Evolutionary conservation across 352 stramenopile genomes (phyloP), one percentile per base, ranked within the genome.

Genomic region (Heterotrichella gracilis): DNA sequence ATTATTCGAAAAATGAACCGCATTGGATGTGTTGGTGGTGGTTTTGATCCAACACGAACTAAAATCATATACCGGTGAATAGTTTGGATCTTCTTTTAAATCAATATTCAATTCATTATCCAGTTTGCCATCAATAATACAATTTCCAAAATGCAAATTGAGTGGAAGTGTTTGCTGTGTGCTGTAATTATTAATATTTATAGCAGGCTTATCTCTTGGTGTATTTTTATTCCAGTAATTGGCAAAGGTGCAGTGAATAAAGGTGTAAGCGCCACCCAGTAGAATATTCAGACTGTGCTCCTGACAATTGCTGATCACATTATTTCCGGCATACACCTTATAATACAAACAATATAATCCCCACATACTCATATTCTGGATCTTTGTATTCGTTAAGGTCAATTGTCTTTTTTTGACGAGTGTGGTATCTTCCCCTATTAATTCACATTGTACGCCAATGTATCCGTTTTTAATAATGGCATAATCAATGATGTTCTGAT

Each of bases 201-300:
- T n/a, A n/a, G 32, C 32, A n/a, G 32, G 32, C 32, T 17, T n/a
- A 9, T 53, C 32, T n/a, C 32, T 53, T 53, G 32, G 9, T 53
- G 9, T 53, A 53, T 53, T n/a, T 9, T n/a, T n/a, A n/a, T 9
- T 17, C 9, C 9, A 53, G 32, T 17, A 53, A n/a, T 53, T 53
- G n/a, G 32, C 32, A n/a, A 53, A 53, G n/a, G 32, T 53, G 32
- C 32, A 53, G n/a, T 53, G 32, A 53, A 53, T 53, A 53, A 53
- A 53, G 32, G 32, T 53, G 32, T 53, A 53, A 53, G 9, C n/a
- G 9, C 32, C 32, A 53, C 32, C 32, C n/a, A 53, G n/a, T 9
- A n/a, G 9, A 53, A 53, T 9, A n/a, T 53, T 53, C 32, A 53
- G 32, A n/a, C 32, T 17, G 9, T 53, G 32, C 32, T 53, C 32